Conservation (phyloP, 805 yeast species). For the Yamadazyma nakazawae region DNA sequence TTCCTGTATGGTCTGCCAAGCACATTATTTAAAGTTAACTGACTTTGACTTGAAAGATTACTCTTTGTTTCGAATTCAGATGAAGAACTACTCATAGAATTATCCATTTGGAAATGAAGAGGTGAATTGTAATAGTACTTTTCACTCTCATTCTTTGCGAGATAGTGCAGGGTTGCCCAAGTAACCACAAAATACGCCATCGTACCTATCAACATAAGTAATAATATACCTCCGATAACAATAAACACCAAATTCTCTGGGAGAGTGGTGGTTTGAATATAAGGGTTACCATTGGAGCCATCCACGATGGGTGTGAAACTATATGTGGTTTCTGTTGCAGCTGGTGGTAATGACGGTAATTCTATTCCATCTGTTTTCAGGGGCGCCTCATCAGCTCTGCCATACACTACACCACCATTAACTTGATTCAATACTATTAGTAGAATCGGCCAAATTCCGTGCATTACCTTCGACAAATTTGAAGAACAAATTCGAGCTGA, state of each 20-base stretch:
- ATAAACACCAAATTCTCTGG: conserved; percentile 43
- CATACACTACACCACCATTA: background rate
- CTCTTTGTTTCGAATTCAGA: conserved; percentile 23
- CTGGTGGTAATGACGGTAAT: conserved; percentile 7
- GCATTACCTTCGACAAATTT: background rate
- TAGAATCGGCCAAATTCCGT: background rate
- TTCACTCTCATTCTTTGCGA: conserved; percentile 32
- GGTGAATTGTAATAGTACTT: conserved; percentile 22
- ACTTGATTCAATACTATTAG: background rate
- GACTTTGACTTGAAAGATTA: conserved; percentile 11
- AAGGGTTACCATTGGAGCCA: conserved; percentile 26
- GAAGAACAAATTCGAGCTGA: no score
- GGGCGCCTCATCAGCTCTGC: conserved; percentile 1
- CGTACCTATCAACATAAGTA: conserved; percentile 17
- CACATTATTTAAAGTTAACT: conserved; percentile 12
- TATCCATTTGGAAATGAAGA: background rate
- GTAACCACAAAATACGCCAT: conserved; percentile 20
- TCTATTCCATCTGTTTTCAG: background rate
- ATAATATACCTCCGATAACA: conserved; percentile 36
- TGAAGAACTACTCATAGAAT: conserved; percentile 8
- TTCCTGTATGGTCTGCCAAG: conserved; percentile 29
- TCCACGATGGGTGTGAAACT: conserved; percentile 12
- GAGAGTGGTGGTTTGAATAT: conserved; percentile 19
- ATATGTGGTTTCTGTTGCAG: conserved; percentile 7
- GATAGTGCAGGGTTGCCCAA: conserved; percentile 21